phyloP scores from a whole-genome alignment of 805 yeast genomes.

The Torulaspora gathmanii region DNA sequence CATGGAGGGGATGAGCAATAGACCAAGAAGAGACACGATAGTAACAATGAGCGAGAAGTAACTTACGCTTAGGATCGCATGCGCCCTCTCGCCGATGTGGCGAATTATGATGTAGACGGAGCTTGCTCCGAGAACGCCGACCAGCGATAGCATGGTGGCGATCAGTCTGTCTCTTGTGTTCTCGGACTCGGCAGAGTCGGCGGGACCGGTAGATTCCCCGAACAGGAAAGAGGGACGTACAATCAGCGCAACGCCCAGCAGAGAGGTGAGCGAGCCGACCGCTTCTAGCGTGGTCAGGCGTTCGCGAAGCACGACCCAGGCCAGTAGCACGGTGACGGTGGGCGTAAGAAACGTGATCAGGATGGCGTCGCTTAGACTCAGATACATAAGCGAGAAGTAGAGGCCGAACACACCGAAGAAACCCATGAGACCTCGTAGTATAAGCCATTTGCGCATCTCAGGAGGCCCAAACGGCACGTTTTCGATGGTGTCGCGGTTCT shows the following conservation, averaged over 20 bases:
- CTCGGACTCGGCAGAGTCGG: conserved; percentile 42
- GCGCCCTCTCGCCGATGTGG: conserved; percentile 71
- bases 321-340: conserved; percentile 66
- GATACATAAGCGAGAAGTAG: conserved; percentile 67
- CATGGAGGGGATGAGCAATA: conserved; percentile 53
- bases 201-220: conserved; percentile 34
- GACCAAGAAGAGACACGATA: conserved; percentile 49
- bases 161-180: conserved; percentile 51
- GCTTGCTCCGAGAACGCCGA: conserved; percentile 68
- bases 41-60: conserved; percentile 64
- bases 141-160: conserved; percentile 59
- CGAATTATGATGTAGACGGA: conserved; percentile 66
- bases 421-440: conserved; percentile 66
- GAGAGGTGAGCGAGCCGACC: conserved; percentile 60
- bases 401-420: conserved; percentile 76
- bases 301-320: conserved; percentile 64
- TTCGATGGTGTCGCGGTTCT: conserved; percentile 42
- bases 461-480: conserved; percentile 69
- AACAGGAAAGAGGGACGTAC: conserved; percentile 76
- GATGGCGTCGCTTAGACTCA: conserved; percentile 76
- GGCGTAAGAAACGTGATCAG: conserved; percentile 78
- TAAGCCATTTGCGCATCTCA: conserved; percentile 48
- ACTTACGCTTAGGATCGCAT: conserved; percentile 74
- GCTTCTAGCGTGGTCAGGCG: conserved; percentile 63
- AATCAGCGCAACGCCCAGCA: conserved; percentile 71